These are phyloP conservation scores for Didymella arachidicola DNA, from an alignment of 2,329 filamentous ascomycete species.

Conservation along the genomic window DNA sequence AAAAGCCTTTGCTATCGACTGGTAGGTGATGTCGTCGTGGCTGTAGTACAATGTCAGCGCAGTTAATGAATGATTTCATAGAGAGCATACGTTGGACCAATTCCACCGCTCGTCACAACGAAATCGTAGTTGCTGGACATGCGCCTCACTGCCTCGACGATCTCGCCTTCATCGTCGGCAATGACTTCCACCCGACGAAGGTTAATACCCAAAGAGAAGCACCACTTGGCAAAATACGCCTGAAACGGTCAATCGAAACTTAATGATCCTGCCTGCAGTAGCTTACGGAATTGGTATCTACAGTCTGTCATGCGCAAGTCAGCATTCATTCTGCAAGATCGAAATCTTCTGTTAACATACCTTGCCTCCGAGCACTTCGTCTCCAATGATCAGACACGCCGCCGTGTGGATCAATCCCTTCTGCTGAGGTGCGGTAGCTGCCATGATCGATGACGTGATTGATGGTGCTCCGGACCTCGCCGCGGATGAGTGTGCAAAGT, in stretches of 20 bases:
- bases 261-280: slow-evolving; percentile 1
- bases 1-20: slow-evolving; percentile 92
- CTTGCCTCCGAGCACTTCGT: slow-evolving; percentile 95
- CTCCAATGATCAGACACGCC: slow-evolving; percentile 93
- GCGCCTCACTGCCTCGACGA: slow-evolving; percentile 82
- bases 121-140: slow-evolving; percentile 94
- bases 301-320: slow-evolving; percentile 57
- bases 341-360: slow-evolving; percentile 55
- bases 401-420: slow-evolving; percentile 82
- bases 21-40: slow-evolving; percentile 97
- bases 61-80: slow-evolving; percentile 11
- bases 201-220: slow-evolving; percentile 69
- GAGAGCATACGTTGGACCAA: slow-evolving; percentile 82
- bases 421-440: slow-evolving; percentile 58
- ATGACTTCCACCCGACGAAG: slow-evolving; percentile 92
- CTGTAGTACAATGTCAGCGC: slow-evolving; percentile 54
- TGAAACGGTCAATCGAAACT: slow-evolving; percentile 16
- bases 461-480: slow-evolving; percentile 36
- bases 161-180: slow-evolving; percentile 88
- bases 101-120: slow-evolving; percentile 93
- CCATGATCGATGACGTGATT: slow-evolving; percentile 55
- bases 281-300: slow-evolving; percentile 68
- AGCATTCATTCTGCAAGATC: slow-evolving; percentile 22
- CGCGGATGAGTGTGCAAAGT: slow-evolving; percentile 61
- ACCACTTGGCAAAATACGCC: slow-evolving; percentile 70